phyloP scores from a whole-genome alignment of 2,329 filamentous ascomycete species.

The Colletotrichum paranaense region DNA sequence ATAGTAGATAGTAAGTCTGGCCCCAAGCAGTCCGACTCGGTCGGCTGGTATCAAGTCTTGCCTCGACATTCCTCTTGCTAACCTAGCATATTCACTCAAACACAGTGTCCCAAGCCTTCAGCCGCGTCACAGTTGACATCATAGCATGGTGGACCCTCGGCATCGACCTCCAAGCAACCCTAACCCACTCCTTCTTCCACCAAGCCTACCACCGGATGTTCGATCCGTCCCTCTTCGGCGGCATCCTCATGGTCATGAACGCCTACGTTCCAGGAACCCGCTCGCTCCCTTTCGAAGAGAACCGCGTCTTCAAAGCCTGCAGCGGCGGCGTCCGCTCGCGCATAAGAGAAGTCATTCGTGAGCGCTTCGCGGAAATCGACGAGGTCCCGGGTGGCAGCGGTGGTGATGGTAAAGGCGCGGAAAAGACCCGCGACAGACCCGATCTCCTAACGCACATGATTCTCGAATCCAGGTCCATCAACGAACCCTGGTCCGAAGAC shows the following conservation, averaged over 20 bases:
- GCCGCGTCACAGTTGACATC: slow-evolving; percentile 48
- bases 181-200: slow-evolving; percentile 39
- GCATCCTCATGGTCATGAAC: slow-evolving; percentile 43
- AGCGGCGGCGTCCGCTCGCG: slow-evolving; percentile 44
- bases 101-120: slow-evolving; percentile 40
- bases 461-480: slow-evolving; percentile 41
- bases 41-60: too few species aligned
- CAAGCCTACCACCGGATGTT: slow-evolving; percentile 43
- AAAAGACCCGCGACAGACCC: slow-evolving; percentile 35
- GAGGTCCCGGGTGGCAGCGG: not conserved
- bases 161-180: slow-evolving; percentile 46
- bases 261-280: slow-evolving; percentile 46
- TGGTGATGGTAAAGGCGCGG: too few species aligned
- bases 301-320: slow-evolving; percentile 47
- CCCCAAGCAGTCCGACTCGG: not conserved
- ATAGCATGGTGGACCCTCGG: slow-evolving; percentile 48
- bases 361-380: slow-evolving; percentile 39
- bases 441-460: slow-evolving; percentile 49
- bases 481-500: slow-evolving; percentile 37
- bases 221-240: slow-evolving; percentile 38
- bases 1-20: slow-evolving; percentile 4
- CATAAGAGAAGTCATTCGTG: slow-evolving; percentile 41
- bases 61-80: not conserved
- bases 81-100: not conserved
- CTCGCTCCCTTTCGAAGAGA: slow-evolving; percentile 50